phyloP scores from a whole-genome alignment of 768 basidiomycete species.

The Termitomyces bulborhizus region DNA sequence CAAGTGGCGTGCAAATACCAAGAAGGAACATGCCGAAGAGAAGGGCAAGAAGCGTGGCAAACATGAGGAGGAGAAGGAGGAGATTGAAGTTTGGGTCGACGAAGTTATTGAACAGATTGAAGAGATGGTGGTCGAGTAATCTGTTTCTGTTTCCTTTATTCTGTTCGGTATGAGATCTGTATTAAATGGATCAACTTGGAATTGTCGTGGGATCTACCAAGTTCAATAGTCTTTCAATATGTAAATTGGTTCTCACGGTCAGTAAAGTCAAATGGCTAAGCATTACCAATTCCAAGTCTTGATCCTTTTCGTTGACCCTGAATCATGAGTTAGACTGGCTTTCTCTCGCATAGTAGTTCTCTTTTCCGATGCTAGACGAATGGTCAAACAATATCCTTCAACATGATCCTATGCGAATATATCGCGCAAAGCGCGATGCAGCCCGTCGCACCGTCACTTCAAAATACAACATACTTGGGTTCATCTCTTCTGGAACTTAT shows the following conservation, averaged over 20 bases:
- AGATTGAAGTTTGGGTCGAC: conserved; percentile 92
- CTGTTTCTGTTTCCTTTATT: not conserved
- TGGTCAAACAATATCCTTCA: conserved; percentile 39
- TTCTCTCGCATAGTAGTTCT: not conserved
- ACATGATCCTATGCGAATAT: conserved; percentile 80
- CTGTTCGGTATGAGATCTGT: not conserved
- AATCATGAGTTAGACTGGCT: conserved; percentile 2
- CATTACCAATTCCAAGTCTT: not conserved
- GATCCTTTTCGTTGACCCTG: not conserved
- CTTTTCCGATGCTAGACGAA: conserved; percentile 22
- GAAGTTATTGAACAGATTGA: conserved; percentile 91
- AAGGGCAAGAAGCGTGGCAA: conserved; percentile 10
- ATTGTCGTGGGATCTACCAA: not conserved
- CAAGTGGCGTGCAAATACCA: conserved; percentile 81
- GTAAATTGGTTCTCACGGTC: conserved; percentile 2
- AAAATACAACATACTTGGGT: conserved; percentile 90
- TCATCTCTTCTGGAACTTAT: conserved; percentile 97
- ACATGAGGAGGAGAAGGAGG: conserved; percentile 58
- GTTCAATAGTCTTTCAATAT: not conserved
- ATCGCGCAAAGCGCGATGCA: conserved; percentile 73
- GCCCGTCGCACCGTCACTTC: conserved; percentile 61
- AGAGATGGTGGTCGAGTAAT: conserved; percentile 41
- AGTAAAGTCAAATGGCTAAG: not conserved
- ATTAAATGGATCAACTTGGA: not conserved
- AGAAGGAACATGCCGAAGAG: conserved; percentile 10